Conservation (phyloP, 805 yeast genomes). For the Wickerhamomyces tratensis region DNA sequence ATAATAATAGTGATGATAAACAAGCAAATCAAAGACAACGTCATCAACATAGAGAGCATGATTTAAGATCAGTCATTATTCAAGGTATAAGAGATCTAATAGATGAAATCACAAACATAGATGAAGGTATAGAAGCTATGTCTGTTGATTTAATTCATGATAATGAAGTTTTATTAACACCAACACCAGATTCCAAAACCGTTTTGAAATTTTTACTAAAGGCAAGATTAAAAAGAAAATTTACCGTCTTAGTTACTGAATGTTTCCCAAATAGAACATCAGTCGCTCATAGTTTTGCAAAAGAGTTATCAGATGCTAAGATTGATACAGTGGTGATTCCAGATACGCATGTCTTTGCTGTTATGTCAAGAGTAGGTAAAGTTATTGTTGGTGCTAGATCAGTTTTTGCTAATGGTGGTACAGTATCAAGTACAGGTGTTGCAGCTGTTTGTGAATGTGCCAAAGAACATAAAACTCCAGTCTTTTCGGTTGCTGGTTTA, state of each 20-base stretch:
- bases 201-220: constrained; percentile 78
- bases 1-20: constrained; percentile 8
- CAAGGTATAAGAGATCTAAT: constrained; percentile 89
- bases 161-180: constrained; percentile 74
- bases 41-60: constrained; percentile 28
- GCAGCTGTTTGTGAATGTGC: constrained; percentile 94
- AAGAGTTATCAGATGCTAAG: constrained; percentile 69
- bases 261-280: constrained; percentile 83
- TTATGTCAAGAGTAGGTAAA: constrained; percentile 95
- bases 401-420: constrained; percentile 95
- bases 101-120: constrained; percentile 83
- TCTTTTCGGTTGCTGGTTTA: constrained; percentile 88
- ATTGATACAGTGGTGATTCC: constrained; percentile 89
- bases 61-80: constrained; percentile 74
- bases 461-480: constrained; percentile 91
- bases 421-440: constrained; percentile 82
- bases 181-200: constrained; percentile 90
- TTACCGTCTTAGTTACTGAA: constrained; percentile 88
- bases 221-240: constrained; percentile 83
- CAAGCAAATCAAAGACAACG: constrained; percentile 16
- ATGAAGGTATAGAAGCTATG: constrained; percentile 86
- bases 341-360: constrained; percentile 86
- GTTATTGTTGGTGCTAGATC: constrained; percentile 89
- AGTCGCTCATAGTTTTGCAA: constrained; percentile 71
- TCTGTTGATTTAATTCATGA: constrained; percentile 93